A percentile compares a stretch with the other conserved stretches of the same genome.
phyloP scores from a whole-genome alignment of 106 monocot species.

The Ottelia alismoides region DNA sequence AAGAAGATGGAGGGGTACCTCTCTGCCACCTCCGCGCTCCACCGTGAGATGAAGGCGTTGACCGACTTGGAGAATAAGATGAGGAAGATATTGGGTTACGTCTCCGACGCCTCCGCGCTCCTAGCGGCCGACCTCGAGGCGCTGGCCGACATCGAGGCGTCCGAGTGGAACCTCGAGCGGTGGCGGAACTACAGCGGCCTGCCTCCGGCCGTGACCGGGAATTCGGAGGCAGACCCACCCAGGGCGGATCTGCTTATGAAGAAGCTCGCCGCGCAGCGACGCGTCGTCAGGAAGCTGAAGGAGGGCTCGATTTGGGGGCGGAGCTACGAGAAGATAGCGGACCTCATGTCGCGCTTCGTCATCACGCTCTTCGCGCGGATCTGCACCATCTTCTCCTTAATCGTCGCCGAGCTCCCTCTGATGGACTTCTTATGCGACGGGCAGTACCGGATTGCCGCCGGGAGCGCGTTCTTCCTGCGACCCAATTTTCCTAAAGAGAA shows the following conservation, averaged over 20 bases:
- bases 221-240: background rate
- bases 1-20: too few relatives aligned
- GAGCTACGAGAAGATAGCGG: conserved; percentile 29
- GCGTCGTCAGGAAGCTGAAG: conserved; percentile 30
- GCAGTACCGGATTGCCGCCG: background rate
- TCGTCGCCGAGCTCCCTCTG: conserved; percentile 21
- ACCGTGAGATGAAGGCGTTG: too few relatives aligned
- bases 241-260: background rate
- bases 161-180: too few relatives aligned
- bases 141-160: too few relatives aligned
- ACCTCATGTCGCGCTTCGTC: conserved; percentile 29
- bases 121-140: too few relatives aligned
- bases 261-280: conserved; percentile 31
- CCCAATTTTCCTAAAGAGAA: background rate
- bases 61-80: too few relatives aligned
- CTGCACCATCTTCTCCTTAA: conserved; percentile 27
- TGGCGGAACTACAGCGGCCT: too few relatives aligned
- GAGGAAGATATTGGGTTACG: too few relatives aligned
- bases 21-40: too few relatives aligned
- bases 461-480: background rate
- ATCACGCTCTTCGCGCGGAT: conserved; percentile 31
- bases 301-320: conserved; percentile 49
- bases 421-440: background rate
- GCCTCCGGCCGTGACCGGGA: too few relatives aligned
- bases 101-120: too few relatives aligned